A percentile compares a stretch with the other conserved stretches of the same genome.
Conservation (phyloP, 192 early-diverging fungal genomes). For the Entomortierella chlamydospora region DNA sequence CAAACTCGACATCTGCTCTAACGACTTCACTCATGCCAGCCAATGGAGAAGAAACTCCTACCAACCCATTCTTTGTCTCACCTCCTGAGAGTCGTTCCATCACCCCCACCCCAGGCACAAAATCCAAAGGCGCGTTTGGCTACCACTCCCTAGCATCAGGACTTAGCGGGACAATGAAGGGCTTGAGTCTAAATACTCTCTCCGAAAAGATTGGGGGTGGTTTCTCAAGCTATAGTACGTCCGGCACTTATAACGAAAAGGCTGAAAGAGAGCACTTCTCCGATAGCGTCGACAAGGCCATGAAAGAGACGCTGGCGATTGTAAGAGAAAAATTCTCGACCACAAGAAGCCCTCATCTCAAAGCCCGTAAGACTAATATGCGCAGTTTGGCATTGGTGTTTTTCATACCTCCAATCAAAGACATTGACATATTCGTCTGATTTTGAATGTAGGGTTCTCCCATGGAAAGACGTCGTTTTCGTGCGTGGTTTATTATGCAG, state of each 20-base stretch:
- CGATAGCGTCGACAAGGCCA: background rate
- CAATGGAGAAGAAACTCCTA: background rate
- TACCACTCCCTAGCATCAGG: slow-evolving; percentile 42
- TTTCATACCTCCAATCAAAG: too few species aligned
- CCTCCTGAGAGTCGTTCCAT: slow-evolving; percentile 29
- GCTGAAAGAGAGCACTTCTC: slow-evolving; percentile 22
- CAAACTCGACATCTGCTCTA: slow-evolving; percentile 26
- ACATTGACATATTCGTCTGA: too few species aligned
- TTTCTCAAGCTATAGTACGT: slow-evolving; percentile 27
- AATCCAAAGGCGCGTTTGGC: slow-evolving; percentile 33
- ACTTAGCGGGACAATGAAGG: slow-evolving; percentile 52
- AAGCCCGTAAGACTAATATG: slow-evolving; percentile 62
- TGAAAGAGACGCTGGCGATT: slow-evolving; percentile 10
- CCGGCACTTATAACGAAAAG: slow-evolving; percentile 20
- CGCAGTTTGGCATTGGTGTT: background rate
- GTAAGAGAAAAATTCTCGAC: slow-evolving; percentile 16
- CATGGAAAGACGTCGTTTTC: slow-evolving; percentile 78
- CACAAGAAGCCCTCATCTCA: slow-evolving; percentile 61
- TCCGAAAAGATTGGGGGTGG: slow-evolving; percentile 53
- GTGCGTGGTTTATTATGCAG: slow-evolving; percentile 88
- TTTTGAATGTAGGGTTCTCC: slow-evolving; percentile 62
- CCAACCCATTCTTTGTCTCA: slow-evolving; percentile 21
- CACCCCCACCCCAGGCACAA: slow-evolving; percentile 37
- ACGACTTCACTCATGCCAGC: slow-evolving; percentile 13
- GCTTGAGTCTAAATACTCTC: slow-evolving; percentile 40